Conservation (phyloP, 2,329 filamentous ascomycete genomes). For the Ascochyta pisi region DNA sequence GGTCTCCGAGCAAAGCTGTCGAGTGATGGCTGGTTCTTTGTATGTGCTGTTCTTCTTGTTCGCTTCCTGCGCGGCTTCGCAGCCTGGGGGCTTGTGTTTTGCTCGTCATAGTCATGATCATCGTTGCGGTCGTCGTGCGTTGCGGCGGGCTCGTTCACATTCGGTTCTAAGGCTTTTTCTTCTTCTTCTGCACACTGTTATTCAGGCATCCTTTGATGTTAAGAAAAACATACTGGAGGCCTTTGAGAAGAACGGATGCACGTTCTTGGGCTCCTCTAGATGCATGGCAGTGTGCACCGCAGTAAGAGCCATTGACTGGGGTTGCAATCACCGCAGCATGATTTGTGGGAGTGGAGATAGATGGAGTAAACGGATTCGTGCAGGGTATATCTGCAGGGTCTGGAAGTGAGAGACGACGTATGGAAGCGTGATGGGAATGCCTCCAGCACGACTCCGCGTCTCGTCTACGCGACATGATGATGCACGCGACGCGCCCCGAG, state of each 20-base stretch:
- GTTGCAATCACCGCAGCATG: conserved; percentile 6
- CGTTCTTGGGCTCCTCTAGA: conserved; percentile 41
- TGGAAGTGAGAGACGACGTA: background rate
- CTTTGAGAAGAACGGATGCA: conserved; percentile 52
- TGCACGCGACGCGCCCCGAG: conserved; percentile 21
- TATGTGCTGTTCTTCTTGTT: conserved; percentile 24
- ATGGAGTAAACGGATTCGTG: background rate
- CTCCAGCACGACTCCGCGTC: background rate
- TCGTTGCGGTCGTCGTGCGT: conserved; percentile 23
- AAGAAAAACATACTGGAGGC: conserved; percentile 26
- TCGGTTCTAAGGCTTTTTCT: conserved; percentile 18
- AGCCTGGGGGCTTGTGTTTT: conserved; percentile 22
- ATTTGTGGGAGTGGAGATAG: background rate
- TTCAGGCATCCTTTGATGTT: no score
- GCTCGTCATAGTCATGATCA: conserved; percentile 28
- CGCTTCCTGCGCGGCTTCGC: conserved; percentile 32
- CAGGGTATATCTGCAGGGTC: background rate
- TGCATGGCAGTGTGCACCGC: conserved; percentile 48
- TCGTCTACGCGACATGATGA: conserved; percentile 13
- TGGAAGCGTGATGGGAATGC: conserved; percentile 4
- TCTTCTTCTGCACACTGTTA: conserved; percentile 31
- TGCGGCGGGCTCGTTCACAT: conserved; percentile 3
- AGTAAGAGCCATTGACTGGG: conserved; percentile 45
- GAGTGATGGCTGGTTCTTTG: conserved; percentile 37
- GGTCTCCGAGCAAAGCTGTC: conserved; percentile 34